These are phyloP conservation scores for Phialophora expanda DNA, from an alignment of 2,329 filamentous ascomycete species.

Conservation along the genomic window DNA sequence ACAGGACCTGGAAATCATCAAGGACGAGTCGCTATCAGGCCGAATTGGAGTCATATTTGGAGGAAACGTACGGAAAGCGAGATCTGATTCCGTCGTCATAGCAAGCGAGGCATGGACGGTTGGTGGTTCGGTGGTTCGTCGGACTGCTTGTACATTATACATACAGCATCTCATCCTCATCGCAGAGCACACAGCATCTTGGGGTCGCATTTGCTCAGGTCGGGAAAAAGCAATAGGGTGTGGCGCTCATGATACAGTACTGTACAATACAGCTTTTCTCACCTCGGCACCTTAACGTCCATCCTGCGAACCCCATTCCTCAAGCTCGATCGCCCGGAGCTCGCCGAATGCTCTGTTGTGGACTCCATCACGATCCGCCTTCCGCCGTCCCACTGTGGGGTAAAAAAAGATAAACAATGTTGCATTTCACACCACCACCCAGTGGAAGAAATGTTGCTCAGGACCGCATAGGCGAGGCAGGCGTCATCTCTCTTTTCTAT, in stretches of 20 bases:
- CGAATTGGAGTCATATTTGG: constrained; percentile 24
- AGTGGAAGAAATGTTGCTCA: background rate
- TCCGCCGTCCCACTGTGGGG: constrained; percentile 16
- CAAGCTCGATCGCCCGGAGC: background rate
- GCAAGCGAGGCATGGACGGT: background rate
- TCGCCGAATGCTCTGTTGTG: background rate
- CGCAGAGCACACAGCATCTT: background rate
- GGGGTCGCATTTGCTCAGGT: too few species aligned
- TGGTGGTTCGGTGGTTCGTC: background rate
- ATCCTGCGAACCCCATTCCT: background rate
- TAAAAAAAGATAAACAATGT: constrained; percentile 12
- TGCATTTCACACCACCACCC: constrained; percentile 4
- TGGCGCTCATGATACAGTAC: too few species aligned
- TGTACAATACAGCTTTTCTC: too few species aligned
- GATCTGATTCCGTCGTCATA: background rate
- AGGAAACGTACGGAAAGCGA: constrained; percentile 19
- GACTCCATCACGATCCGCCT: constrained; percentile 1
- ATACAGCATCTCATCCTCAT: background rate
- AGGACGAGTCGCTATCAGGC: constrained; percentile 14
- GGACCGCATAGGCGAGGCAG: background rate
- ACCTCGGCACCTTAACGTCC: too few species aligned
- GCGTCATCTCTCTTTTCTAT: background rate
- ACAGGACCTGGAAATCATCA: background rate
- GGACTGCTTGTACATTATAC: background rate
- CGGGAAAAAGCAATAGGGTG: too few species aligned